Percentiles rank a stretch among this genome's conserved stretches.
These are phyloP conservation scores for Macadamia tetraphylla DNA, from an alignment of 164 flowering plant genomes.

Conservation along the genomic window DNA sequence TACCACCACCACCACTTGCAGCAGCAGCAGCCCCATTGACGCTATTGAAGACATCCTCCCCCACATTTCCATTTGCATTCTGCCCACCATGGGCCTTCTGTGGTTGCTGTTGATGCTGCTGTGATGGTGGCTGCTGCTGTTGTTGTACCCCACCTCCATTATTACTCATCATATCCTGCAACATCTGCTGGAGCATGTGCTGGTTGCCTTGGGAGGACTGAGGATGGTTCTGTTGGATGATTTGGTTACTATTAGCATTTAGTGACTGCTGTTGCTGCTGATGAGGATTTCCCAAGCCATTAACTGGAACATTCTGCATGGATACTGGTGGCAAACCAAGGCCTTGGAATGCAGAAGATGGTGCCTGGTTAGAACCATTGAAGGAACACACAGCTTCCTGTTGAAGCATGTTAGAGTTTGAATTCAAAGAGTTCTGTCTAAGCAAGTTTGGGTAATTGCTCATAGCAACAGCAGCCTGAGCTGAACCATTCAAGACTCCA, in stretches of 20 bases:
- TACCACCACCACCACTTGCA: not conserved
- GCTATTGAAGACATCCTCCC: conserved; percentile 8
- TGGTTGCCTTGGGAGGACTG: conserved; percentile 45
- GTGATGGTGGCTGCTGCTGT: not conserved
- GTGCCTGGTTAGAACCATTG: conserved; percentile 40
- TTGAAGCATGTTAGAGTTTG: conserved; percentile 39
- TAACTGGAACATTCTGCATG: conserved; percentile 34
- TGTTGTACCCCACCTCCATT: conserved; percentile 31
- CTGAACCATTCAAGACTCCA: conserved; percentile 49
- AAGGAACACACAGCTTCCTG: conserved; percentile 52
- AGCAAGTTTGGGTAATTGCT: conserved; percentile 67
- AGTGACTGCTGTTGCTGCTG: conserved; percentile 31
- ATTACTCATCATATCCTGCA: conserved; percentile 61
- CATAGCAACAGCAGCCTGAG: conserved; percentile 59
- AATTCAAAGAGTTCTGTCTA: conserved; percentile 65
- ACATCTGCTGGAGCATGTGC: conserved; percentile 75
- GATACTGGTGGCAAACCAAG: conserved; percentile 32
- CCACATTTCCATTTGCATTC: conserved; percentile 21
- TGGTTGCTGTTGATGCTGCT: no score
- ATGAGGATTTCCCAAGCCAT: conserved; percentile 44
- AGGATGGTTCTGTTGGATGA: conserved; percentile 37
- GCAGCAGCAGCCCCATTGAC: not conserved
- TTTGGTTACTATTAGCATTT: conserved; percentile 16
- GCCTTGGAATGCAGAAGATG: conserved; percentile 46
- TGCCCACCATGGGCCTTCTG: conserved; percentile 34